Percentiles rank a stretch among this genome's conserved stretches.
Evolutionary conservation across 192 early-diverging fungal genomes (phyloP).

Genomic region (Coemansia sp.): DNA sequence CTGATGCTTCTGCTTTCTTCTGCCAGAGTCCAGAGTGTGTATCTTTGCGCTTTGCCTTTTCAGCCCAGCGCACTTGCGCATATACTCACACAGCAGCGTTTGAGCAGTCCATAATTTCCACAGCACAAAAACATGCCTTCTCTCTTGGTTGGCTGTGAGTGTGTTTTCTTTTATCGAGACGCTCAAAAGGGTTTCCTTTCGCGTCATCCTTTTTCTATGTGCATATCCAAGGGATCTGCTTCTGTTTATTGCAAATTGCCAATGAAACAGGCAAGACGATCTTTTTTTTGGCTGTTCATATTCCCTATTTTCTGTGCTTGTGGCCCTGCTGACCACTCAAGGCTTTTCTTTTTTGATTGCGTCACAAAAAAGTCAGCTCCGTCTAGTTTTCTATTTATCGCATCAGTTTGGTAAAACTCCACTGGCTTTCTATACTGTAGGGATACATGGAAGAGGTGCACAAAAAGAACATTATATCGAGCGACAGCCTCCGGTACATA

Average conservation of each 20-base stretch:
- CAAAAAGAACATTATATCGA: conserved; percentile 69
- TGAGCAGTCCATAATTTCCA: neutral
- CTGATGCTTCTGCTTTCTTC: neutral
- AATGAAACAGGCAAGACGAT: conserved; percentile 5
- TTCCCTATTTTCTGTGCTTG: neutral
- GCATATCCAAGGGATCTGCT: conserved; percentile 4
- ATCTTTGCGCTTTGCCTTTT: neutral
- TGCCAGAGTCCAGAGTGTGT: too few relatives aligned
- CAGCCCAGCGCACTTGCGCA: neutral
- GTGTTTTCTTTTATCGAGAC: neutral
- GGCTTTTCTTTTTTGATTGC: neutral
- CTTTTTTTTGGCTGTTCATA: conserved; percentile 5
- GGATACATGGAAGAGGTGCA: conserved; percentile 71
- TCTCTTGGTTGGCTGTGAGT: neutral
- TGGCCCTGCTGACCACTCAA: neutral
- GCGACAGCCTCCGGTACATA: conserved; percentile 77
- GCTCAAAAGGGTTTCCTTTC: neutral
- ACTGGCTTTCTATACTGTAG: conserved; percentile 48
- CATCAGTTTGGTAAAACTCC: too few relatives aligned
- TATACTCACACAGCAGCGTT: neutral
- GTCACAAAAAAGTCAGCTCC: too few relatives aligned
- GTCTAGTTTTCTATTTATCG: too few relatives aligned
- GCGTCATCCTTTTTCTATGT: neutral
- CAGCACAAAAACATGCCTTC: neutral
- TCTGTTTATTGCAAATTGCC: neutral